These are phyloP conservation scores for Amanita phalloides DNA, from an alignment of 768 basidiomycete species.

Conservation along the genomic window DNA sequence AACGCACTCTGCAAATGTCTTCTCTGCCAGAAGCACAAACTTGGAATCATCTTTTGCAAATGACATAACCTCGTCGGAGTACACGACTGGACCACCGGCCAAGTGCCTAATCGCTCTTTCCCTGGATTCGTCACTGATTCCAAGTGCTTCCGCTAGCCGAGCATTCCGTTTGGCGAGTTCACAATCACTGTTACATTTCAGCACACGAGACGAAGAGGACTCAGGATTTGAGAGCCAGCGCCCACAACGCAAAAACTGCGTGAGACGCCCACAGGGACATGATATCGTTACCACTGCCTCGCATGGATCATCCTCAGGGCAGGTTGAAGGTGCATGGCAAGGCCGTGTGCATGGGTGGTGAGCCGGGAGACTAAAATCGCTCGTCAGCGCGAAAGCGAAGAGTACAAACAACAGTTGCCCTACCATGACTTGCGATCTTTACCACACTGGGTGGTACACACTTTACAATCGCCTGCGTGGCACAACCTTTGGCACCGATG, in stretches of 20 bases:
- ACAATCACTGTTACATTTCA: slow-evolving; percentile 79
- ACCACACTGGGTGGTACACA: slow-evolving; percentile 69
- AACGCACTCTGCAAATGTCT: slow-evolving; percentile 67
- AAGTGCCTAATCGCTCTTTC: slow-evolving; percentile 17
- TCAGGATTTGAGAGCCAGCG: slow-evolving; percentile 27
- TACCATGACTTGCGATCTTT: slow-evolving; percentile 83
- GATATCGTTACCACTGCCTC: slow-evolving; percentile 50
- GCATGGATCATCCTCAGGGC: slow-evolving; percentile 76
- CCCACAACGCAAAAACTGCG: slow-evolving; percentile 66
- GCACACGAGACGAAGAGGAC: neutral
- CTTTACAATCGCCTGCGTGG: slow-evolving; percentile 74
- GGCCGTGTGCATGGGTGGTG: slow-evolving; percentile 66
- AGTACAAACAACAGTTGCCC: slow-evolving; percentile 9
- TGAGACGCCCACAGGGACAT: slow-evolving; percentile 80
- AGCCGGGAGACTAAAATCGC: slow-evolving; percentile 40
- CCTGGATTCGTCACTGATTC: slow-evolving; percentile 52
- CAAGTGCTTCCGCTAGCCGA: slow-evolving; percentile 81
- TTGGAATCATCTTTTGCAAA: slow-evolving; percentile 52
- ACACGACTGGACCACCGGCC: slow-evolving; percentile 28
- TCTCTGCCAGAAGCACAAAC: slow-evolving; percentile 70
- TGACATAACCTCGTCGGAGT: slow-evolving; percentile 48
- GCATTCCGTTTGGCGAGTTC: slow-evolving; percentile 79
- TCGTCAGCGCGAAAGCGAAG: neutral
- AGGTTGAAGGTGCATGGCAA: slow-evolving; percentile 86
- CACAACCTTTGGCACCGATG: slow-evolving; percentile 81